These are phyloP conservation scores for Amniculicola lignicola DNA, from an alignment of 495 filamentous ascomycete species.

Conservation along the genomic window DNA sequence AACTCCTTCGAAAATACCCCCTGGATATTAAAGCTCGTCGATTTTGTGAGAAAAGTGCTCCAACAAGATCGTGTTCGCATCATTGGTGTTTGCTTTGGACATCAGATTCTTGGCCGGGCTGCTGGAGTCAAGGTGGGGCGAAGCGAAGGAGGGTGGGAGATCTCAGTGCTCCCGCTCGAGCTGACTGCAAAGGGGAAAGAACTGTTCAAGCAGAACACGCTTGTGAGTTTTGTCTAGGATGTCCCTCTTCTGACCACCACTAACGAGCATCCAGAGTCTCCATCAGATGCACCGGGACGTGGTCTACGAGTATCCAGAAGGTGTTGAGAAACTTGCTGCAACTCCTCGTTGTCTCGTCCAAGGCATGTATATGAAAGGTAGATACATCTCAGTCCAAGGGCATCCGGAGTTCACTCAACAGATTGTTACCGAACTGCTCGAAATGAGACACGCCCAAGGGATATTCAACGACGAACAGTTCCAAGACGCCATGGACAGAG, in stretches of 20 bases:
- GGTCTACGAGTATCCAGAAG: constrained; percentile 61
- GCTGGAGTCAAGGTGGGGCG: constrained; percentile 65
- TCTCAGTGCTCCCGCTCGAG: constrained; percentile 66
- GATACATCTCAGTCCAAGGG: constrained; percentile 78
- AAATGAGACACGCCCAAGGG: constrained; percentile 55
- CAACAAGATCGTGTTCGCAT: constrained; percentile 59
- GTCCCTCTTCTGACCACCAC: constrained; percentile 17
- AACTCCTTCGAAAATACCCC: constrained; percentile 65
- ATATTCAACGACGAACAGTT: constrained; percentile 64
- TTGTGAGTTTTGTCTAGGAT: constrained; percentile 51
- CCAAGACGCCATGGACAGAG: constrained; percentile 63
- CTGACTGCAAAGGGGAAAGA: constrained; percentile 69
- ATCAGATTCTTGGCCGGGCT: constrained; percentile 82
- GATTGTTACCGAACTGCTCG: constrained; percentile 69
- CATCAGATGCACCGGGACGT: constrained; percentile 91
- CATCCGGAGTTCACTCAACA: constrained; percentile 84
- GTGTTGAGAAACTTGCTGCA: constrained; percentile 61
- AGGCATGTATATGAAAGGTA: constrained; percentile 67
- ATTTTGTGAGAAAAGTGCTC: constrained; percentile 61
- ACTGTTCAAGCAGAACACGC: constrained; percentile 64
- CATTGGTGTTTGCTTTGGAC: constrained; percentile 85
- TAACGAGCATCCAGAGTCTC: constrained; percentile 61
- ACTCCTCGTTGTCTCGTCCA: constrained; percentile 70
- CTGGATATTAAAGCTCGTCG: constrained; percentile 75
- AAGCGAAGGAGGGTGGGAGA: constrained; percentile 74